Percentiles rank a stretch among this genome's conserved stretches.
phyloP scores from a whole-genome alignment of 139 green algal species.

The Chlorella sorokiniana region DNA sequence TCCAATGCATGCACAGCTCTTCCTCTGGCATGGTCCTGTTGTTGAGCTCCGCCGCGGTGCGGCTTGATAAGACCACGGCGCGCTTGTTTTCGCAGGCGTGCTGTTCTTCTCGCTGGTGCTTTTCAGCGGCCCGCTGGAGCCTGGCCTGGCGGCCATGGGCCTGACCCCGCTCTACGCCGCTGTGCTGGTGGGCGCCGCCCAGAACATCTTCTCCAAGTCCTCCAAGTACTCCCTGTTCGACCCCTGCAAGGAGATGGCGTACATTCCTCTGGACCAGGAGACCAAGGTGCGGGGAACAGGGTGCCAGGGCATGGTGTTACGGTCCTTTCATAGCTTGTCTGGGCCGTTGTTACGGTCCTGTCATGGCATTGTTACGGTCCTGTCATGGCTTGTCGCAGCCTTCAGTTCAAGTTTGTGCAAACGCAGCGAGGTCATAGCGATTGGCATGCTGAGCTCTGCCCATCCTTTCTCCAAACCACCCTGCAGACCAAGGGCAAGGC shows the following conservation, averaged over 20 bases:
- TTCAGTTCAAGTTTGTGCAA: neutral
- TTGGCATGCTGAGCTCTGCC: neutral
- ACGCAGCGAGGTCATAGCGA: neutral
- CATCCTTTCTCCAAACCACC: neutral
- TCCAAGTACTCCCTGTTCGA: constrained; percentile 99
- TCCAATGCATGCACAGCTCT: neutral
- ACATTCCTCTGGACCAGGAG: constrained; percentile 98
- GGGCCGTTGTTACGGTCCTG: neutral
- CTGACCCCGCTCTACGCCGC: constrained; percentile 95
- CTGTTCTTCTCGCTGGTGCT: constrained; percentile 97
- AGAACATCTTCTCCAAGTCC: constrained; percentile 99
- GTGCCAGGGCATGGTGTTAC: neutral
- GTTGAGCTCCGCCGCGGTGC: too few relatives aligned
- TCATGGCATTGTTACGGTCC: neutral
- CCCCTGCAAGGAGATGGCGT: constrained; percentile 99
- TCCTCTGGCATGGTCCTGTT: too few relatives aligned
- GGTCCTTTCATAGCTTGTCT: neutral
- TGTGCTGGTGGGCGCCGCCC: constrained; percentile 94
- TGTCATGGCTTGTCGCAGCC: neutral
- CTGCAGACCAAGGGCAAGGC: constrained; percentile 94
- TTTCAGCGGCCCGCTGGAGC: constrained; percentile 73
- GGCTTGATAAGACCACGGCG: too few relatives aligned
- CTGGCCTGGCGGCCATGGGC: constrained; percentile 79
- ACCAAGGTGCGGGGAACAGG: constrained; percentile 54
- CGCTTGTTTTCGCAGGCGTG: constrained; percentile 51